These are phyloP conservation scores for Colletotrichum tabaci DNA, from an alignment of 2,329 filamentous ascomycete species.

Conservation along the genomic window DNA sequence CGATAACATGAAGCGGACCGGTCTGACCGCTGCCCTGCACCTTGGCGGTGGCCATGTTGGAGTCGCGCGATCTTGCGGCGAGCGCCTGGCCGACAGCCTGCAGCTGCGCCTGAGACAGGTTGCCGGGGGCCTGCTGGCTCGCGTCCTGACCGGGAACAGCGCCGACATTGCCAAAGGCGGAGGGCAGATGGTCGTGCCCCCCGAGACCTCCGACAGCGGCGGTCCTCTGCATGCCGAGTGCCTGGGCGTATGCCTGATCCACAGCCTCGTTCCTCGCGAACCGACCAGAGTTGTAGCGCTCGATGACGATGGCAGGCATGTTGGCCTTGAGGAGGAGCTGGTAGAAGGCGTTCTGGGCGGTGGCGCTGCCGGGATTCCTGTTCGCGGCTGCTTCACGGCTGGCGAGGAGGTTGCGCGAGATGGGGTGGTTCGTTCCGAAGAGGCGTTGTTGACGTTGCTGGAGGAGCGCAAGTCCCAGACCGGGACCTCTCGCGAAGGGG, in stretches of 20 bases:
- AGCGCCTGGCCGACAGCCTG: slow-evolving; percentile 88
- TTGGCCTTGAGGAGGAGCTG: slow-evolving; percentile 90
- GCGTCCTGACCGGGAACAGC: slow-evolving; percentile 50
- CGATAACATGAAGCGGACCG: slow-evolving; percentile 93
- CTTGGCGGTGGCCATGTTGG: slow-evolving; percentile 72
- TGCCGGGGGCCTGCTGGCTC: slow-evolving; percentile 48
- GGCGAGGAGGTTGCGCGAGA: slow-evolving; percentile 79
- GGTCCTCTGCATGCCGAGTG: slow-evolving; percentile 66
- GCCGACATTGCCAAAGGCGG: slow-evolving; percentile 44
- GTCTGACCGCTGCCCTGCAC: slow-evolving; percentile 76
- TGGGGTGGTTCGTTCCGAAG: slow-evolving; percentile 63
- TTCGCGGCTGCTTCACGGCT: slow-evolving; percentile 93
- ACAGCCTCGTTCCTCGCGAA: slow-evolving; percentile 86
- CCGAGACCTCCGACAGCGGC: slow-evolving; percentile 36
- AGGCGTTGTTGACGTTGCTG: slow-evolving; percentile 49
- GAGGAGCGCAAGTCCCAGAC: slow-evolving; percentile 43
- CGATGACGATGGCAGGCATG: slow-evolving; percentile 92
- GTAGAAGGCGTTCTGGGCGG: slow-evolving; percentile 94
- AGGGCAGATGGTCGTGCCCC: slow-evolving; percentile 29
- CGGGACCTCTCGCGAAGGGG: slow-evolving; percentile 33
- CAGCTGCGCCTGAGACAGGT: slow-evolving; percentile 73
- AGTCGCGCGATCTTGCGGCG: slow-evolving; percentile 78
- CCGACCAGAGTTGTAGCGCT: slow-evolving; percentile 88
- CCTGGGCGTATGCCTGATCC: slow-evolving; percentile 85
- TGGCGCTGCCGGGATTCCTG: slow-evolving; percentile 88